These are phyloP conservation scores for Lyophyllum decastes DNA, from an alignment of 768 basidiomycete genomes.

Conservation along the genomic window DNA sequence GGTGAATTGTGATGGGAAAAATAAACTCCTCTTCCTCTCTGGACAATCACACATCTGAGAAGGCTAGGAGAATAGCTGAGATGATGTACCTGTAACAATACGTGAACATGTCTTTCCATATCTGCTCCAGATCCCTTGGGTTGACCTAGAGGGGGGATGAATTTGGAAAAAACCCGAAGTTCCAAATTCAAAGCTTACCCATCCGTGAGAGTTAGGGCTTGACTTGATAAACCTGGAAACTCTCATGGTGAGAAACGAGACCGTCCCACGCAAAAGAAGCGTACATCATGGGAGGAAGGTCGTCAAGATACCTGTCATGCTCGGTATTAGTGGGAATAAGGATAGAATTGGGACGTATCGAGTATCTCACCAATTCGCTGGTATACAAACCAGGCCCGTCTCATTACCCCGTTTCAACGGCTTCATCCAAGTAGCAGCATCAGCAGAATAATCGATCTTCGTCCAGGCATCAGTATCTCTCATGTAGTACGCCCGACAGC, in stretches of 20 bases:
- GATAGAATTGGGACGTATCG: neutral
- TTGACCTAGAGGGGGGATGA: slow-evolving; percentile 48
- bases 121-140: slow-evolving; percentile 60
- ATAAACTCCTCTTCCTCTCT: slow-evolving; percentile 66
- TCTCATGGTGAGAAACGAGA: neutral
- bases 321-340: neutral
- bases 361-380: slow-evolving; percentile 61
- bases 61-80: neutral
- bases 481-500: slow-evolving; percentile 67
- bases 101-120: slow-evolving; percentile 77
- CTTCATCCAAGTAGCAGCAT: slow-evolving; percentile 74
- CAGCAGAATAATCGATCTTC: slow-evolving; percentile 63
- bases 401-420: slow-evolving; percentile 63
- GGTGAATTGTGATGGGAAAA: slow-evolving; percentile 80
- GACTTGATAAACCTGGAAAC: slow-evolving; percentile 65
- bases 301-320: slow-evolving; percentile 60
- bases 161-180: slow-evolving; percentile 1
- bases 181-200: slow-evolving; percentile 35
- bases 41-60: neutral
- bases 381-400: slow-evolving; percentile 61
- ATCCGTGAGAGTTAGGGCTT: slow-evolving; percentile 70
- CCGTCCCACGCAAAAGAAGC: slow-evolving; percentile 9
- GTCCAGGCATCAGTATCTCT: slow-evolving; percentile 72
- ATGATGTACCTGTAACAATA: slow-evolving; percentile 58
- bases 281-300: slow-evolving; percentile 75